phyloP scores from a whole-genome alignment of 2,329 filamentous ascomycete species.

The Alternaria novae-zelandiae region DNA sequence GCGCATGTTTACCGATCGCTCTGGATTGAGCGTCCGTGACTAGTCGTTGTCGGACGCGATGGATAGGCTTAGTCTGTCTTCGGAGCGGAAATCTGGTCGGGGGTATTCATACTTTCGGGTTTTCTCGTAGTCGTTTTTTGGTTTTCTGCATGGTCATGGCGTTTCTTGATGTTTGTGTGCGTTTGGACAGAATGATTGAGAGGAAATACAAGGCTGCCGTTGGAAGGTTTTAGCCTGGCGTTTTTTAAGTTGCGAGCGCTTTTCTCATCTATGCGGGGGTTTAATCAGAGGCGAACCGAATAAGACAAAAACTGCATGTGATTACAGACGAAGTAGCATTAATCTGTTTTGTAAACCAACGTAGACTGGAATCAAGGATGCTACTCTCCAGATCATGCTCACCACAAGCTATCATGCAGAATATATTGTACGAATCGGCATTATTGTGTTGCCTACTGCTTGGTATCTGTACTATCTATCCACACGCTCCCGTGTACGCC shows the following conservation, averaged over 20 bases:
- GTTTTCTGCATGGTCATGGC: neutral
- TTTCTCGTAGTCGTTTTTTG: neutral
- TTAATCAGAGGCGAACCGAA: neutral
- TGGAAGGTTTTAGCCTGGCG: neutral
- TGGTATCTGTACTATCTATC: constrained; percentile 14
- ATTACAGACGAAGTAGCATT: neutral
- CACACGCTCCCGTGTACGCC: neutral
- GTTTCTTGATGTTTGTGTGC: neutral
- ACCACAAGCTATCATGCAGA: neutral
- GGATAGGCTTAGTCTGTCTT: neutral
- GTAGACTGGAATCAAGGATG: neutral
- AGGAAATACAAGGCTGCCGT: neutral
- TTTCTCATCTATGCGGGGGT: neutral
- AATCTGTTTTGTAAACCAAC: neutral
- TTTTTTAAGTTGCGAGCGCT: neutral
- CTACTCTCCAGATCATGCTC: neutral
- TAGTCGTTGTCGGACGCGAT: constrained; percentile 18
- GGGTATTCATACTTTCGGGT: neutral
- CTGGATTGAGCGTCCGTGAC: constrained; percentile 72
- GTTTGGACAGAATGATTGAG: neutral
- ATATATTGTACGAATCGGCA: neutral
- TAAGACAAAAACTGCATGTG: neutral
- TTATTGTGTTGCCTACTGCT: constrained; percentile 7
- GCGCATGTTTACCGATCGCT: constrained; percentile 91
- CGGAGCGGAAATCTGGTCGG: neutral